Evolutionary conservation across 768 basidiomycete species (phyloP), one percentile per base, ranked within the genome.

Genomic region (Dictyophora rubrovolvata): DNA sequence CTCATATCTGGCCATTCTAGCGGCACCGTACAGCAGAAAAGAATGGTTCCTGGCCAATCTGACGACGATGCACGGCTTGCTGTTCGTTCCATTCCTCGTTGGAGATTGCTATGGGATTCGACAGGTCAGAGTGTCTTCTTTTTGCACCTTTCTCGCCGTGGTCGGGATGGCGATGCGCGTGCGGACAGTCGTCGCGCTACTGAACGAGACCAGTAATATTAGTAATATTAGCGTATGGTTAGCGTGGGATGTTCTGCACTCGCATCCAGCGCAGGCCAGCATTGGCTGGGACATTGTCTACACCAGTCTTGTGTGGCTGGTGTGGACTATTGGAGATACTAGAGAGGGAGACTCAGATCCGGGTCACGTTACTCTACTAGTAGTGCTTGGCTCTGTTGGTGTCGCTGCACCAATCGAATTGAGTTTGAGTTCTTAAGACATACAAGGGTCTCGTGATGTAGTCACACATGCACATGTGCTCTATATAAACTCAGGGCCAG

Each of bases 201-300:
- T n/a, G n/a, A n/a, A n/a, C n/a, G n/a, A n/a, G n/a, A n/a, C n/a
- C n/a, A n/a, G n/a, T n/a, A n/a, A n/a, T n/a, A n/a, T n/a, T n/a
- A n/a, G n/a, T n/a, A n/a, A n/a, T n/a, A n/a, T n/a, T n/a, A n/a
- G n/a, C n/a, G n/a, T n/a, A n/a, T n/a, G n/a, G n/a, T n/a, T 62
- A 12, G 70, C 70, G 17, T 76, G 74, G 74, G 62, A 61, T 0
- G 70, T 69, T 21, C 72, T 83, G 10, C 67, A 77, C 55, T 69
- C 72, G 1, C 80, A 85, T 65, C 82, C 84, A 1, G 84, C 84
- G 5, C 82, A 84, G 66, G 74, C 79, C 1, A 82, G 80, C 11
- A 84, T 86, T 36, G 80, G 82, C 5, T 81, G 81, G 77, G 84
- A 86, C 55, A 76, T 83, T 10, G 65, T 85, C 7, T 85, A 83